Evolutionary conservation across 176 grass and related monocot species (phyloP), one percentile per base, ranked within the genome.

Genomic region (Juncus effusus): DNA sequence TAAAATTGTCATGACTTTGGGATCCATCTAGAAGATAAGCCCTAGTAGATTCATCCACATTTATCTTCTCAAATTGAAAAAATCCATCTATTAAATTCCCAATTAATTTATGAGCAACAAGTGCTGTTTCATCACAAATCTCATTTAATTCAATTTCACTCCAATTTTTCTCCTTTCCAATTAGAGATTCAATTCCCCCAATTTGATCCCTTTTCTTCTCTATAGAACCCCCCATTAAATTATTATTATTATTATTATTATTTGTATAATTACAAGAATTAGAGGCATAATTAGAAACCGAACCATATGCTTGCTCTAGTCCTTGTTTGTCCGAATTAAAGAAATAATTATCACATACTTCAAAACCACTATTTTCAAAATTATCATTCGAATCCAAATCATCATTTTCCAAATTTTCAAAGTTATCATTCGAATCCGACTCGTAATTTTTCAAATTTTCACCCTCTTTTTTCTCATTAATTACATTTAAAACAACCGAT

Each of bases 81-180:
- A 79, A 81, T 55, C 67, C 85, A 69, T 86, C 69, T 47, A 85
- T 76, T 44, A 95, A 45, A 51, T 69, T 50, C n/a, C 82, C 80
- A 62, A 86, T 81, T 59, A 86, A 56, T 35, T 76, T 73, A 49
- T 83, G 70, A 38, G 85, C 79, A 49, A 80, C 19, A 62, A 75
- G 55, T 60, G 79, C 78, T 57, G 82, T 85, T 74, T 81, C 74
- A 76, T 89, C 82, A 69, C 56, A 85, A 7, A 86, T 74, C 54
- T 60, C 65, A 16, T 60, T 65, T 38, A 83, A 35, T 60, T 65
- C 76, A 14, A 71, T 62, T 72, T 69, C 11, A 53, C 67, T 69
- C 41, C 36, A 72, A 13, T 16, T 52, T 40, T 73, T 73, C 14
- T 40, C n/a, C 7, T 14, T 19, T 42, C 52, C 12, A 45, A 0